Percentiles rank a stretch among this genome's conserved stretches.
Evolutionary conservation across 306 rosid species (phyloP).

Genomic region (Glycine latifolia): DNA sequence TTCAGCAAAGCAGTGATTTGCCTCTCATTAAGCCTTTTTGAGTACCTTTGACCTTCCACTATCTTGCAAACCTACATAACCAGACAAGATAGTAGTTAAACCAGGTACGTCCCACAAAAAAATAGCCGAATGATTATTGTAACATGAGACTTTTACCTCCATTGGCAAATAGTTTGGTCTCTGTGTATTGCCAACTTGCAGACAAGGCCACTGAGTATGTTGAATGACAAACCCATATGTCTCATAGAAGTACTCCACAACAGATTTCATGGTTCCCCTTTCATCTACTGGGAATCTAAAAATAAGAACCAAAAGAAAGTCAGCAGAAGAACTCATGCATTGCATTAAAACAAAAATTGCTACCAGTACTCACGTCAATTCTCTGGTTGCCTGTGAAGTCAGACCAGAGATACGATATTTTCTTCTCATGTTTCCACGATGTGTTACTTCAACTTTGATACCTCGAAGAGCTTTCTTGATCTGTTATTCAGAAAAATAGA

Average conservation of each 20-base stretch:
- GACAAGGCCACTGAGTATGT: conserved; percentile 95
- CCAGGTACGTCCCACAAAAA: neutral
- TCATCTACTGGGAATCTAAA: conserved; percentile 94
- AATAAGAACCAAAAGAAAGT: conserved; percentile 14
- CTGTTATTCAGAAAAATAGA: conserved; percentile 50
- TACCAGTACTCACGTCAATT: conserved; percentile 71
- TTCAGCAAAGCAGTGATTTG: conserved; percentile 91
- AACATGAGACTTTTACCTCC: conserved; percentile 66
- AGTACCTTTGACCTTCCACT: conserved; percentile 93
- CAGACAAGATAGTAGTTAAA: conserved; percentile 36
- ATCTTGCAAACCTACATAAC: conserved; percentile 88
- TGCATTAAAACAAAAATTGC: neutral
- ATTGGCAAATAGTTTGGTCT: conserved; percentile 93
- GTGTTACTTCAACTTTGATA: conserved; percentile 96
- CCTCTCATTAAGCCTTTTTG: conserved; percentile 82
- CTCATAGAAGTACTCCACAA: conserved; percentile 87
- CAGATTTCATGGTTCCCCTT: conserved; percentile 90
- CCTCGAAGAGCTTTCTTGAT: conserved; percentile 96
- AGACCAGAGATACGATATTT: conserved; percentile 92
- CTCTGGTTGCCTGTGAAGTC: conserved; percentile 93
- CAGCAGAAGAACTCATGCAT: conserved; percentile 7
- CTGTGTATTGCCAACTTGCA: conserved; percentile 93
- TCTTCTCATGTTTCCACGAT: conserved; percentile 93
- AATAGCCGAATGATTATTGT: neutral
- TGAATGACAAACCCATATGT: conserved; percentile 89